Percentiles rank a stretch among this genome's conserved stretches.
Conservation (phyloP, 805 yeast species). For the Wickerhamiella dianesei region DNA sequence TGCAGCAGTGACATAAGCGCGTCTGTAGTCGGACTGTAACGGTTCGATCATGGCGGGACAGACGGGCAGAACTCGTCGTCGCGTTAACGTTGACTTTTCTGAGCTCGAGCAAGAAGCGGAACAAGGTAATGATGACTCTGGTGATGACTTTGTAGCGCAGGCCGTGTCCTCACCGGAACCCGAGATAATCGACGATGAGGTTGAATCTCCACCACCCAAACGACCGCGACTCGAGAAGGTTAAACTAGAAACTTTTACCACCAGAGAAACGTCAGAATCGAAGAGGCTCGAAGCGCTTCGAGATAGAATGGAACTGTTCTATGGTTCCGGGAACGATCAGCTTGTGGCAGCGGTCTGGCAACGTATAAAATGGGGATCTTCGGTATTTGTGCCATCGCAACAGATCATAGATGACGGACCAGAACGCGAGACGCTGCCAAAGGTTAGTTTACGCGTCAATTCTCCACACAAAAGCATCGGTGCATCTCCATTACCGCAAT, state of each 20-base stretch:
- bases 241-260: background rate
- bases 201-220: background rate
- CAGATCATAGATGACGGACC: constrained; percentile 1
- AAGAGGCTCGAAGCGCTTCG: constrained; percentile 29
- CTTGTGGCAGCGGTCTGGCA: constrained; percentile 32
- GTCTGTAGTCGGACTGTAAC: too few relatives aligned
- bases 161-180: background rate
- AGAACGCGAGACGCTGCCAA: constrained; percentile 13
- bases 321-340: constrained; percentile 37
- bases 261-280: constrained; percentile 5
- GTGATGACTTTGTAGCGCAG: background rate
- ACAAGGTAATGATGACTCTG: background rate
- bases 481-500: background rate
- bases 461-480: background rate
- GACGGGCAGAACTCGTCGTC: background rate
- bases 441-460: background rate
- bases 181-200: background rate
- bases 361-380: constrained; percentile 38
- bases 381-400: constrained; percentile 32
- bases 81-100: background rate
- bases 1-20: background rate
- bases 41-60: too few relatives aligned
- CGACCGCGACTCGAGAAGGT: too few relatives aligned
- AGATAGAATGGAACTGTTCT: constrained; percentile 33
- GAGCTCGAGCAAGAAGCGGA: background rate